Evolutionary conservation across 441 rosid species (phyloP).

Genomic region (Jatropha podagrica): DNA sequence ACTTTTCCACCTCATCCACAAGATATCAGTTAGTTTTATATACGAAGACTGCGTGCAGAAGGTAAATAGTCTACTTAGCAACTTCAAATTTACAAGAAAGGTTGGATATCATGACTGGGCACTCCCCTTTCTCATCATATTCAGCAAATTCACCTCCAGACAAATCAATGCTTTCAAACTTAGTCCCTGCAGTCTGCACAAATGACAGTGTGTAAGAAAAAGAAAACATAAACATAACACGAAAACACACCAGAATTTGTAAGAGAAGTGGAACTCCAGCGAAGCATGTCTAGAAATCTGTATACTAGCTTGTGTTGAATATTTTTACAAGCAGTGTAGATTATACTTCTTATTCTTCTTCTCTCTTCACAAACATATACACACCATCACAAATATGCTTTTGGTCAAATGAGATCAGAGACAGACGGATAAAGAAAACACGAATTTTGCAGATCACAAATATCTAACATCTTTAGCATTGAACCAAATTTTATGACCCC

Average conservation of each 20-base stretch:
- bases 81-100: constrained; percentile 68
- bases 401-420: not conserved
- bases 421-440: constrained; percentile 3
- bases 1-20: constrained; percentile 23
- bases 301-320: not conserved
- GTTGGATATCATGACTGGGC: constrained; percentile 91
- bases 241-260: not conserved
- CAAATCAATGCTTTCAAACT: constrained; percentile 67
- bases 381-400: not conserved
- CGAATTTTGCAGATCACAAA: not conserved
- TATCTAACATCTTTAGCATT: not conserved
- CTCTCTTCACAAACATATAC: not conserved
- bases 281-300: not conserved
- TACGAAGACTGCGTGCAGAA: constrained; percentile 16
- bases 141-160: constrained; percentile 74
- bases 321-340: not conserved
- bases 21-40: constrained; percentile 27
- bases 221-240: not conserved
- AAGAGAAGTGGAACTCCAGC: not conserved
- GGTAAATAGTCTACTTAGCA: constrained; percentile 39
- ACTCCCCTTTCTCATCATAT: constrained; percentile 89
- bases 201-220: constrained; percentile 13
- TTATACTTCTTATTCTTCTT: not conserved
- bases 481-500: not conserved
- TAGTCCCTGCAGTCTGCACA: constrained; percentile 62